These are phyloP conservation scores for Cryphonectria naterciae DNA, from an alignment of 2,329 filamentous ascomycete species.

Conservation along the genomic window DNA sequence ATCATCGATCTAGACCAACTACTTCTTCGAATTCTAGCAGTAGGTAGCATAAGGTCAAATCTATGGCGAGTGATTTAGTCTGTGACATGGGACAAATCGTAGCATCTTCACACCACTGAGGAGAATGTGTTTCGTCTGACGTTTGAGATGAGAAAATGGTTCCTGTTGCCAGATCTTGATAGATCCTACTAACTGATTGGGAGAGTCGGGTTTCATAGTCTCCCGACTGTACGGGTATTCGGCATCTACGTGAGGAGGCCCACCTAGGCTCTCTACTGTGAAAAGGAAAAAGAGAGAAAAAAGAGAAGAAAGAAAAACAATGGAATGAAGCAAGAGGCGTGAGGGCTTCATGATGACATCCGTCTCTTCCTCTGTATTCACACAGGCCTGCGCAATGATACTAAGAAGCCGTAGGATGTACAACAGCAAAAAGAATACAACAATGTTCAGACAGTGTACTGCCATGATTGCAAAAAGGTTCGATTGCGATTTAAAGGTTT, in stretches of 20 bases:
- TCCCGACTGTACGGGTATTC: not conserved
- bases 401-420: not conserved
- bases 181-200: not conserved
- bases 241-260: not conserved
- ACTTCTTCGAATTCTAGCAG: not conserved
- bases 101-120: slow-evolving; percentile 14
- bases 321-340: not conserved
- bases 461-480: not conserved
- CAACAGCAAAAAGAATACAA: not conserved
- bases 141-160: slow-evolving; percentile 20
- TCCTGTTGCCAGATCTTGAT: not conserved
- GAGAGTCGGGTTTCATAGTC: not conserved
- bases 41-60: not conserved
- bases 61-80: not conserved
- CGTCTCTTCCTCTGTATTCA: not conserved
- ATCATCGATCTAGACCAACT: not conserved
- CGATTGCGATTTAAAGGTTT: not conserved
- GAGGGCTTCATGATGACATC: not conserved
- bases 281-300: not conserved
- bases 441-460: not conserved
- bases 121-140: slow-evolving; percentile 23
- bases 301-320: no score
- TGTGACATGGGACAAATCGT: slow-evolving; percentile 19
- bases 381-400: not conserved
- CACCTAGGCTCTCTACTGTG: not conserved